phyloP scores from a whole-genome alignment of 352 stramenopile genomes.

The Blastocystis sp. region DNA sequence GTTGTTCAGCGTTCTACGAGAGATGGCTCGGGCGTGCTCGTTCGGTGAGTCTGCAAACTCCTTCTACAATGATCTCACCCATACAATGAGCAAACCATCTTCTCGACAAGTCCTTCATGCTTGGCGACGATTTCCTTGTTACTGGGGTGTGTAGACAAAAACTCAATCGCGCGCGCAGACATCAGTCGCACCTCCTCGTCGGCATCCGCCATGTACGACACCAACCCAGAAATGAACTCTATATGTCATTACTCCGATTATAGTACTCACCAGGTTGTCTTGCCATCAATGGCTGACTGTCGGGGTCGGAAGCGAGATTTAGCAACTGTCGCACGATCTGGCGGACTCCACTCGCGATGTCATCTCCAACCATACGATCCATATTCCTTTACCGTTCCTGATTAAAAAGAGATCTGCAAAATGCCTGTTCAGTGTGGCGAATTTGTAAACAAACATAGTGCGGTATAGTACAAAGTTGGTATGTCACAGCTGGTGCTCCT shows the following conservation, averaged over 20 bases:
- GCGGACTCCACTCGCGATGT: conserved; percentile 24
- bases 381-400: conserved; percentile 5
- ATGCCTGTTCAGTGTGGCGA: too few relatives aligned
- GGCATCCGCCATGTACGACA: conserved; percentile 27
- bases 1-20: conserved; percentile 44
- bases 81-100: conserved; percentile 13
- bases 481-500: neutral
- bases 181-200: conserved; percentile 41
- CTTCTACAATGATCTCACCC: conserved; percentile 4
- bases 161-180: conserved; percentile 35
- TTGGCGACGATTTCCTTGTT: conserved; percentile 13
- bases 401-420: too few relatives aligned
- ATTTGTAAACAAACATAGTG: too few relatives aligned
- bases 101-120: conserved; percentile 2
- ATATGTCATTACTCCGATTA: neutral
- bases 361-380: conserved; percentile 45
- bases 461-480: too few relatives aligned
- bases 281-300: conserved; percentile 50
- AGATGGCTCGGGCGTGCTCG: conserved; percentile 34
- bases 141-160: conserved; percentile 45
- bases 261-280: neutral
- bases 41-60: conserved; percentile 38
- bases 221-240: conserved; percentile 47
- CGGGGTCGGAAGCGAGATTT: conserved; percentile 50
- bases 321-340: conserved; percentile 34